Base-by-base conservation (phyloP, 257 asterid species). In the Solanum acaule region DNA sequence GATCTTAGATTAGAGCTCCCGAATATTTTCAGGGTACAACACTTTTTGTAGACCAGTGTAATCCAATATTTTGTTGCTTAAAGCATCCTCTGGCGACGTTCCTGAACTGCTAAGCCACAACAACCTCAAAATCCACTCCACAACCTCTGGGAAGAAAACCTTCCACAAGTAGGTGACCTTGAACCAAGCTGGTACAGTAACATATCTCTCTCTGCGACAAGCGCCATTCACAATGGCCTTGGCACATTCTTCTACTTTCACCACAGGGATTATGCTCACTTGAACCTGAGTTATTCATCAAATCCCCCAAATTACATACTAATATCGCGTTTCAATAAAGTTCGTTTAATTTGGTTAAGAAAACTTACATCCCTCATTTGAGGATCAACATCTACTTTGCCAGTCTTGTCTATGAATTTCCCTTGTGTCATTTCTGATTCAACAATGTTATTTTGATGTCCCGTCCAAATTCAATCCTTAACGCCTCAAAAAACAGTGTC, bases 401-500 rank as follows among this genome's bases (percentile, higher is more conserved):
- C 96, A 3, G 88, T 89, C 89, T 91, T 86, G 84, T 89, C 78
- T 3, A 95, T 88, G 91, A 89, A 90, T 86, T 94, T 96, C 38
- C 96, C 95, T 61, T 91, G 93, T 0, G 97, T 96, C 87, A 94
- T 52, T 93, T 96, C 96, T 0, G 98, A 96, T 89, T 96, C 98
- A 38, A 93, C 84, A 95, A n/a, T 2, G 96, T 95, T 33, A 95
- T 90, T 73, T 94, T 93, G 2, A 95, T 90, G 33, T 90, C 94
- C 0, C 93, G 89, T 38, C 91, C 96, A 23, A 96, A 91, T 87
- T 96, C 98, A 5, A 92, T 83, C 73, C 97, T 88, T 10, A 94
- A 71, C 0, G 96, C 93, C 86, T 96, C 98, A 20, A 95, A 93
- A 91, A 96, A 96, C 61, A 94, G 93, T 34, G 90, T 88, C 13